Evolutionary conservation across 129 eudicot species (phyloP), one percentile per base, ranked within the genome.

Genomic region (Mikania micrantha): DNA sequence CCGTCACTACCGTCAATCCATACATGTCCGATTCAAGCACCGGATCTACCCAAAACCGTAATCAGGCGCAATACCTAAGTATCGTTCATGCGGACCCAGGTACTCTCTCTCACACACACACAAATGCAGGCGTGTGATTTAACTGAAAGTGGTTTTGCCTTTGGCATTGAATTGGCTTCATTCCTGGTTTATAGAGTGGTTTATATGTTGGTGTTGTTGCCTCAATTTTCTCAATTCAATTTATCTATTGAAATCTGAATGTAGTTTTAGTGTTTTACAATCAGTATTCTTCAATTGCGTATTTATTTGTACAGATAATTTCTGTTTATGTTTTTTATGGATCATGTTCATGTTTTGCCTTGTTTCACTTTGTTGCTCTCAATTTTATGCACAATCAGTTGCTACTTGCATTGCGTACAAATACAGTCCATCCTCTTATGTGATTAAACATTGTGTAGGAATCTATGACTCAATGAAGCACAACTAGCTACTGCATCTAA

Each of bases 21-120:
- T 25, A 70, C 62, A 69, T 39, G 58, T 74, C 84, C 63, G 66
- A 29, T 28, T 73, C 85, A 49, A 69, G 79, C 11, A 71, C 71
- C 67, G 77, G 77, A 41, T 77, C 31, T 84, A n/a, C 71, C 84
- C 16, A 75, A 47, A 45, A 7, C 54, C 61, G 59, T 70, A 38
- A 59, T n/a, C 62, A 28, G 6, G 5, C 36, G 50, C 47, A 52
- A 12, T 49, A 70, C 20, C 6, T 0, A 6, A 19, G 50, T 48
- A 44, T 44, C 60, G 49, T 47, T 60, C 60, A 19, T 36, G 8
- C 4, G 27, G 60, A 32, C 48, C 41, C 27, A 32, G 58, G 71
- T 79, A 72, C 25, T 13, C 65, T 34, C 58, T 67, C 44, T 63
- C 60, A 34, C 65, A 15, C 65, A 9, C 52, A 15, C 65, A 9